Percentiles rank a stretch among this genome's conserved stretches.
phyloP scores from a whole-genome alignment of 2,329 filamentous ascomycete genomes.

The Penicillium corylophilum region DNA sequence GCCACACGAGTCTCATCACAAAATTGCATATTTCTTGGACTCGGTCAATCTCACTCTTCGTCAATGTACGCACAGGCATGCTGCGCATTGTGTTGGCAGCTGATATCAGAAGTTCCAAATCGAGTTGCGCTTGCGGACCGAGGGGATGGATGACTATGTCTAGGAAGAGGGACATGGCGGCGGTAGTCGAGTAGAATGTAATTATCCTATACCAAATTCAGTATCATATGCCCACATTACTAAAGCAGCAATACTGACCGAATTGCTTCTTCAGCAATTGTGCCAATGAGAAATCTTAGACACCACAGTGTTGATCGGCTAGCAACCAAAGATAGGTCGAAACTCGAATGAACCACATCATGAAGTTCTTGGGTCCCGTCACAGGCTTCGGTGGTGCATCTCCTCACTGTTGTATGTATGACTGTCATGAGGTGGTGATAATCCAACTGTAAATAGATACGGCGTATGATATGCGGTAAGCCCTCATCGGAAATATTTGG shows the following conservation, averaged over 20 bases:
- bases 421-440: conserved; percentile 18
- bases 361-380: conserved; percentile 13
- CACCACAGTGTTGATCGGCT: conserved; percentile 18
- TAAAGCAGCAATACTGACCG: conserved; percentile 6
- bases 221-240: not conserved
- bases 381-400: conserved; percentile 7
- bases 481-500: not conserved
- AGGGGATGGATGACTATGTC: conserved; percentile 23
- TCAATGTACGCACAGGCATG: conserved; percentile 2
- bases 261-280: conserved; percentile 6
- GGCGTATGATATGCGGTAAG: conserved; percentile 1
- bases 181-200: conserved; percentile 10
- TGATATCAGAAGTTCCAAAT: conserved; percentile 19
- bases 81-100: conserved; percentile 10
- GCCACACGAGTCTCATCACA: conserved; percentile 19
- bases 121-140: conserved; percentile 6
- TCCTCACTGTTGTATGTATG: conserved; percentile 19
- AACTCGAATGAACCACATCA: conserved; percentile 21
- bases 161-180: conserved; percentile 17
- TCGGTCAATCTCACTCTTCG: conserved; percentile 1
- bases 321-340: conserved; percentile 18
- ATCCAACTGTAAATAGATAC: conserved; percentile 15
- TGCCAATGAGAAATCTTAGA: conserved; percentile 5
- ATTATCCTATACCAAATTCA: conserved; percentile 6
- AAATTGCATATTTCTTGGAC: conserved; percentile 10